Evolutionary conservation across 2,329 filamentous ascomycete species (phyloP).

Genomic region (Trichophyton simii): DNA sequence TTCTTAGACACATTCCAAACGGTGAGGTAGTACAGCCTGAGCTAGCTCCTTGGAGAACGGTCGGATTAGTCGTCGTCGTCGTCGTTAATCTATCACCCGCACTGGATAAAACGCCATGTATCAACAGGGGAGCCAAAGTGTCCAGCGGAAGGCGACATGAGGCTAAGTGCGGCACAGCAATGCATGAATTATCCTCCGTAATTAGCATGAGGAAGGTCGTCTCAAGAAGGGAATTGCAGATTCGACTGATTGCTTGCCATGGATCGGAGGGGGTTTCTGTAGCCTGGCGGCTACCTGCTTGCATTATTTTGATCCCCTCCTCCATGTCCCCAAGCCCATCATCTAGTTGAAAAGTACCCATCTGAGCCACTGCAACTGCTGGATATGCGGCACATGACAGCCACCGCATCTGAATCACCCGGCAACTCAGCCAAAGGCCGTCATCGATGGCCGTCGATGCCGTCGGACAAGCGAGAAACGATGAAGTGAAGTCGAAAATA

Average conservation of each 20-base stretch:
- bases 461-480: neutral
- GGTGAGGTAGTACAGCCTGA: neutral
- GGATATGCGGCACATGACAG: too few species aligned
- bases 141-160: neutral
- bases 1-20: neutral
- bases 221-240: neutral
- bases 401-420: too few species aligned
- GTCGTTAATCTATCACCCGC: neutral
- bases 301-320: neutral
- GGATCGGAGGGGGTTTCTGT: neutral
- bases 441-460: too few species aligned
- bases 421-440: too few species aligned
- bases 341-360: too few species aligned
- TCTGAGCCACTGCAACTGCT: too few species aligned
- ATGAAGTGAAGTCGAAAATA: neutral
- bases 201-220: neutral
- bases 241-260: neutral
- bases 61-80: neutral
- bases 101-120: neutral
- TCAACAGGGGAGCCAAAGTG: neutral
- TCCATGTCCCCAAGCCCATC: neutral
- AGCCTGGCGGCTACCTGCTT: neutral
- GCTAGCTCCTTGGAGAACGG: neutral
- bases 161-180: neutral
- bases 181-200: neutral